These are phyloP conservation scores for Mrakiaceae sp. DNA, from an alignment of 1,284 basidiomycete species.

Conservation along the genomic window DNA sequence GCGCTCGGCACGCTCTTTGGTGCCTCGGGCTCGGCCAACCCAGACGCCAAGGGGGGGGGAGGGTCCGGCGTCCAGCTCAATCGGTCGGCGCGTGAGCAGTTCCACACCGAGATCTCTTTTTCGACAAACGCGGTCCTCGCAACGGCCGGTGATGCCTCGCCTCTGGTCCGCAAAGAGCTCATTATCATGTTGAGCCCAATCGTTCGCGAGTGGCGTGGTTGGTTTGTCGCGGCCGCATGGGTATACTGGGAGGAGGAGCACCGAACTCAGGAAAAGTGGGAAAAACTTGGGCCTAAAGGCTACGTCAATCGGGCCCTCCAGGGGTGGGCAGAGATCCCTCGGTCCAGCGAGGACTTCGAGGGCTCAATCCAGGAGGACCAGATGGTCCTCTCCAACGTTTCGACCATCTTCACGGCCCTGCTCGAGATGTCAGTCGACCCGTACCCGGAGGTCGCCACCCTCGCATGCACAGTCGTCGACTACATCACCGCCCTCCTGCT, in stretches of 20 bases:
- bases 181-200: slow-evolving; percentile 83
- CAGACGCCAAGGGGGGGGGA: slow-evolving; percentile 60
- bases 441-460: slow-evolving; percentile 79
- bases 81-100: slow-evolving; percentile 57
- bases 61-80: slow-evolving; percentile 77
- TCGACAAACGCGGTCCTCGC: slow-evolving; percentile 46
- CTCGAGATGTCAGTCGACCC: slow-evolving; percentile 88
- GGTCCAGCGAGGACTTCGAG: slow-evolving; percentile 46
- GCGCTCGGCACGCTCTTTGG: slow-evolving; percentile 91
- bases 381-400: slow-evolving; percentile 75
- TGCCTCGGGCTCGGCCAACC: slow-evolving; percentile 61
- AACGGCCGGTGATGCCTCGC: slow-evolving; percentile 86
- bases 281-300: slow-evolving; percentile 41
- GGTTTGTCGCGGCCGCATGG: slow-evolving; percentile 94
- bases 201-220: slow-evolving; percentile 90
- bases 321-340: slow-evolving; percentile 53
- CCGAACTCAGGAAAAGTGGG: slow-evolving; percentile 19
- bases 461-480: slow-evolving; percentile 84
- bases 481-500: slow-evolving; percentile 82
- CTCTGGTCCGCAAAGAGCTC: slow-evolving; percentile 91
- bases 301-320: slow-evolving; percentile 57
- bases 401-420: slow-evolving; percentile 80
- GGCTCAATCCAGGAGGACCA: slow-evolving; percentile 62
- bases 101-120: slow-evolving; percentile 45
- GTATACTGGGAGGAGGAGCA: slow-evolving; percentile 79